These are phyloP conservation scores for Massariosphaeria phaeospora DNA, from an alignment of 495 filamentous ascomycete genomes.

Conservation along the genomic window DNA sequence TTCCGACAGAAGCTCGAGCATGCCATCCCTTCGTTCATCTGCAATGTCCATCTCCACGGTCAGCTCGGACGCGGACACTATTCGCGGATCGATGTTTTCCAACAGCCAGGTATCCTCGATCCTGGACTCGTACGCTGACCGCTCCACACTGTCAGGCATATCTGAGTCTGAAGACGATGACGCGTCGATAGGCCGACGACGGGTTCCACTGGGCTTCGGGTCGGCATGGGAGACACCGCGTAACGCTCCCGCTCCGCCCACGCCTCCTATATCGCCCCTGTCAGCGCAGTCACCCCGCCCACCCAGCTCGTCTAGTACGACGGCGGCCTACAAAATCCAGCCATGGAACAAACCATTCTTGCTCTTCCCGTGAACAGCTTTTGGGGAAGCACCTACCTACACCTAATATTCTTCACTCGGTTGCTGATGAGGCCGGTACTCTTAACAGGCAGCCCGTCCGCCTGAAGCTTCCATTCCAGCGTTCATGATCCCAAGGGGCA, in stretches of 20 bases:
- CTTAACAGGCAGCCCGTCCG: no score
- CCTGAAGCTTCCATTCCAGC: no score
- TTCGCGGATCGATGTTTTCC: conserved; percentile 4
- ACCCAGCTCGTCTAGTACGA: conserved; percentile 4
- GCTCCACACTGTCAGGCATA: conserved; percentile 11
- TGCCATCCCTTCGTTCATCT: conserved; percentile 16
- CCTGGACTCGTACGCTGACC: conserved; percentile 25
- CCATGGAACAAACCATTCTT: conserved; percentile 27
- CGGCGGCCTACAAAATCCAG: conserved; percentile 3
- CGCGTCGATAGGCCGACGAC: neutral
- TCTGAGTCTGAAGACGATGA: conserved; percentile 19
- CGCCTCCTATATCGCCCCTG: neutral
- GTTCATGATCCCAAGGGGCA: neutral
- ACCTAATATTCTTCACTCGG: no score
- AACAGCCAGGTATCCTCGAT: conserved; percentile 18
- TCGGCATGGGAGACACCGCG: no score
- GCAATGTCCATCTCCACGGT: conserved; percentile 4
- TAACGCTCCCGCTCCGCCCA: neutral
- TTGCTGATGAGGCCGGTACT: no score
- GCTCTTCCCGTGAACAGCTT: conserved; percentile 7
- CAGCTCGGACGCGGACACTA: conserved; percentile 11
- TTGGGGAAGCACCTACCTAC: neutral
- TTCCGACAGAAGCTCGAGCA: conserved; percentile 18
- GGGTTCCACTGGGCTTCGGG: no score
- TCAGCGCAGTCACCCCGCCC: conserved; percentile 1